Evolutionary conservation across 2,329 filamentous ascomycete species (phyloP).

Genomic region (Talaromyces marneffei): DNA sequence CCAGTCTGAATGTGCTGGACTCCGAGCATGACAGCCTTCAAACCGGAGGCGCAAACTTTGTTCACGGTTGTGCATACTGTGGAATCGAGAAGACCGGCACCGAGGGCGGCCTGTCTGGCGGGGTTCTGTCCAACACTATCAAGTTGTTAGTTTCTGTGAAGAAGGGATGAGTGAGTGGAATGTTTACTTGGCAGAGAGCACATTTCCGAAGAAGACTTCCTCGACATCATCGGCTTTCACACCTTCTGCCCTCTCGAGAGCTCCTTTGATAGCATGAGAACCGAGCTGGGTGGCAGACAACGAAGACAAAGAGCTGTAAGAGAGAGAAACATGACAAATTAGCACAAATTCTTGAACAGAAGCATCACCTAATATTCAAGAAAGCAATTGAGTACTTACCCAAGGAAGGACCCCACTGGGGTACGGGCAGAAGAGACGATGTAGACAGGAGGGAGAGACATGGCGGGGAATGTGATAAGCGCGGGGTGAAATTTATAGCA

Average conservation of each 20-base stretch:
- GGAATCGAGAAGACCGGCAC: slow-evolving; percentile 73
- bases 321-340: not conserved
- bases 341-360: slow-evolving; percentile 2
- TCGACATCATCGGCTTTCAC: slow-evolving; percentile 87
- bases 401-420: slow-evolving; percentile 88
- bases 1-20: slow-evolving; percentile 97
- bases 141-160: not conserved
- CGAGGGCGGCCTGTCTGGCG: slow-evolving; percentile 86
- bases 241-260: slow-evolving; percentile 76
- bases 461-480: slow-evolving; percentile 31
- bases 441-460: slow-evolving; percentile 86
- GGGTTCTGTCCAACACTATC: slow-evolving; percentile 88
- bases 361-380: too few relatives aligned
- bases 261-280: slow-evolving; percentile 84
- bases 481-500: slow-evolving; percentile 1
- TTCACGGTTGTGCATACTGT: slow-evolving; percentile 90
- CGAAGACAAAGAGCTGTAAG: slow-evolving; percentile 72
- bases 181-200: slow-evolving; percentile 84
- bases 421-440: slow-evolving; percentile 90
- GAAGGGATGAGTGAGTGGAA: not conserved
- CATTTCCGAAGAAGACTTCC: slow-evolving; percentile 97
- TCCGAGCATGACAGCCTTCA: slow-evolving; percentile 91
- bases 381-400: slow-evolving; percentile 51
- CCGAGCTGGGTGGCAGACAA: slow-evolving; percentile 82
- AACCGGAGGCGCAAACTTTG: slow-evolving; percentile 94